A percentile compares a stretch with the other conserved stretches of the same genome.
Conservation (phyloP, 352 stramenopile genomes). For the Stephanocyclus meneghinianus region DNA sequence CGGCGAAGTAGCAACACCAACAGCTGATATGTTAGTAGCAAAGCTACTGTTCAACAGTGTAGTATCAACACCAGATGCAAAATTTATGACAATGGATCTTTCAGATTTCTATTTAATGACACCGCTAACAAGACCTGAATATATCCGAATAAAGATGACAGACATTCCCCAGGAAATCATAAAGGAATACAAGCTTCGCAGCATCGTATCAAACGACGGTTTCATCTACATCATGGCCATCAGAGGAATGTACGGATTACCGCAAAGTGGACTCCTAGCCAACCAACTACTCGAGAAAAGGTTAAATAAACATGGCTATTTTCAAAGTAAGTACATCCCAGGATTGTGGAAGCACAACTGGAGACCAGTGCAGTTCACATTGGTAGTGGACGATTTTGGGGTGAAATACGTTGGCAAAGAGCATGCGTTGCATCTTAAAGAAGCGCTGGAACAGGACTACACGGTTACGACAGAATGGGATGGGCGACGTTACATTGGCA, state of each 20-base stretch:
- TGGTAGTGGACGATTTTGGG: background rate
- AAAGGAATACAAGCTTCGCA: background rate
- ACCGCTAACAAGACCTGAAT: background rate
- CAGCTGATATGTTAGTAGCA: background rate
- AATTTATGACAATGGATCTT: background rate
- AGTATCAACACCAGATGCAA: background rate
- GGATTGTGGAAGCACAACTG: background rate
- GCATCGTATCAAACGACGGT: too few species aligned
- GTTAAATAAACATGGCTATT: background rate
- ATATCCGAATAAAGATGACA: background rate
- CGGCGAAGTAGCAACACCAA: too few species aligned
- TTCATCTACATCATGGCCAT: too few species aligned
- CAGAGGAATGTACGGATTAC: too few species aligned
- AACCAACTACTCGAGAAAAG: background rate
- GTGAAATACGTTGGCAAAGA: background rate
- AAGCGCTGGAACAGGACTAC: background rate
- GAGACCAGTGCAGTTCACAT: background rate
- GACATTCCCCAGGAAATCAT: background rate
- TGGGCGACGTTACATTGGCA: too few species aligned
- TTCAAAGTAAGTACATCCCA: too few species aligned
- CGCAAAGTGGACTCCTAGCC: too few species aligned
- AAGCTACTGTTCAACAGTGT: background rate
- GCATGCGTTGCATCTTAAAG: background rate
- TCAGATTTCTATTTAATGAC: background rate
- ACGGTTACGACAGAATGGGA: background rate